Evolutionary conservation across 2,329 filamentous ascomycete genomes (phyloP), one percentile per base, ranked within the genome.

Genomic region (Sclerotinia glacialis): DNA sequence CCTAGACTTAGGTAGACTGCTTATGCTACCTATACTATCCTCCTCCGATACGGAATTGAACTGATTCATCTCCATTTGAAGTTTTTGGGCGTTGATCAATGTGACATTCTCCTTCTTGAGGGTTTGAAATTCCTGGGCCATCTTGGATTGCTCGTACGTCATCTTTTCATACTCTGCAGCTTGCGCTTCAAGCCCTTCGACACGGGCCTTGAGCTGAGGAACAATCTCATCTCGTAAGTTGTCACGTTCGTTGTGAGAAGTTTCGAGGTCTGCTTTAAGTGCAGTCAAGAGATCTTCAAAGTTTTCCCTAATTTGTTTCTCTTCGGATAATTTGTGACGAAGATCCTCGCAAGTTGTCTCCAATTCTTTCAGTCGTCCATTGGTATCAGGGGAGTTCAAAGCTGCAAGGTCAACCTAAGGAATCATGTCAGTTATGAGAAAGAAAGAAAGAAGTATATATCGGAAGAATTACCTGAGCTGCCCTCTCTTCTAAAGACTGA

Each of bases 211-310:
- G 63, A 97, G 81, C 73, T 92, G 86, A 23, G 93, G 92, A 2
- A 97, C 87, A 50, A 96, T 83, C 77, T 96, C 92, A 70, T 98
- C 93, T 37, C 92, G 89, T 21, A 98, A 85, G 73, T 96, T 94
- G 78, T 99, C 95, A 63, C 93, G 87, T 78, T 99, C 93, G 72
- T 95, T 93, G 68, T 90, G 86, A 64, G 93, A 86, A 71, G 87
- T 90, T 73, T 93, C 86, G 18, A 98, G 82, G 76, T 99, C 93
- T 31, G 87, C 85, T 72, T 90, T 90, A 72, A 98, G 87, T 6
- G 91, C 94, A 8, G 88, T 87, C 54, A 98, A 83, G 53, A 99
- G 83, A 76, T 97, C 93, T 78, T 98, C 93, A 73, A 98, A 96
- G 77, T 96, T 97, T 75, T 92, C 89, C 77, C 96, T 97, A 72